These are phyloP conservation scores for Pleodorina starrii DNA, from an alignment of 139 green algal species.

Conservation along the genomic window DNA sequence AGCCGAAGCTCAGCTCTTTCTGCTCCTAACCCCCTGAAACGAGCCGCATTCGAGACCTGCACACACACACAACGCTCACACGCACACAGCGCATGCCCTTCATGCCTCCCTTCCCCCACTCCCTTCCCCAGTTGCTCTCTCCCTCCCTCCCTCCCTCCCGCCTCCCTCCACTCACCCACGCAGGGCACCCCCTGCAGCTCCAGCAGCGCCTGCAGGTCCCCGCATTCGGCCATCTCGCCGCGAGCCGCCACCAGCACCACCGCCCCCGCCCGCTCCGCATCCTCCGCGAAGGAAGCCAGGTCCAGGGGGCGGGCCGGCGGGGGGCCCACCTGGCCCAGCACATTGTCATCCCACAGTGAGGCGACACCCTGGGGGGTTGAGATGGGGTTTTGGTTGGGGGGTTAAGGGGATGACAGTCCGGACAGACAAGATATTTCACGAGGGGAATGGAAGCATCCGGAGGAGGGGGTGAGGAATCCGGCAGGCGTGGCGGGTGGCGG, in stretches of 20 bases:
- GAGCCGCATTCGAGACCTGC: neutral
- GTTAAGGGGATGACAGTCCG: too few species aligned
- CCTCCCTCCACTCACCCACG: conserved; percentile 34
- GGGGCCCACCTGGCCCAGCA: conserved; percentile 1
- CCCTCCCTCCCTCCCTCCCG: too few species aligned
- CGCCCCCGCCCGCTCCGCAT: neutral
- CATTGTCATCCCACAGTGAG: conserved; percentile 17
- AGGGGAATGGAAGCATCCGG: too few species aligned
- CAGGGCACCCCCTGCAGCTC: conserved; percentile 39
- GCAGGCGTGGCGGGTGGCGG: too few species aligned
- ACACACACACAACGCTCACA: neutral
- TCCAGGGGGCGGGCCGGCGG: conserved; percentile 27
- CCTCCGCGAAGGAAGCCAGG: conserved; percentile 26
- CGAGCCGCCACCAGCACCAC: conserved; percentile 32
- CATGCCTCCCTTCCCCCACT: neutral
- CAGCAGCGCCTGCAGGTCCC: conserved; percentile 33
- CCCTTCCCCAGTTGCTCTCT: neutral
- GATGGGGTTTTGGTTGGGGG: too few species aligned
- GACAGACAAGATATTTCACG: too few species aligned
- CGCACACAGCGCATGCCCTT: too few species aligned
- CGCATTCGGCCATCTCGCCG: conserved; percentile 25
- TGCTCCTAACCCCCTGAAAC: too few species aligned
- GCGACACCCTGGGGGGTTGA: conserved; percentile 25
- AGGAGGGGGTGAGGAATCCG: too few species aligned
- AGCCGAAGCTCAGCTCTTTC: too few species aligned